Evolutionary conservation across 2,329 filamentous ascomycete genomes (phyloP), one percentile per base, ranked within the genome.

Genomic region (Nakataea oryzae): DNA sequence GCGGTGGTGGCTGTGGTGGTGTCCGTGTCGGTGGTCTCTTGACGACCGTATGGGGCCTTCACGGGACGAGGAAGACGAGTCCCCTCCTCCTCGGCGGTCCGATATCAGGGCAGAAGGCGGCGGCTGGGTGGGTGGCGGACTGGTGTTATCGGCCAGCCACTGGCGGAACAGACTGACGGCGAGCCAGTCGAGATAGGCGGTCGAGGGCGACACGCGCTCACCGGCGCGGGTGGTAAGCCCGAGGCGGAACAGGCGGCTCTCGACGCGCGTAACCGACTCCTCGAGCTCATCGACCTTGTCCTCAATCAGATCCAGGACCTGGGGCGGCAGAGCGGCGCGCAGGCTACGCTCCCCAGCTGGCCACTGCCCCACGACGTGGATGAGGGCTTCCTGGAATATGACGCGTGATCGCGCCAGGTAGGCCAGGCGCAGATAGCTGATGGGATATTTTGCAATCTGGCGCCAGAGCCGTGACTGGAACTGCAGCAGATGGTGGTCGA

Each of bases 351-450:
- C 85, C 21, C 89, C 91, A 0, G 85, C 79, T 0, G 93, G 93
- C 93, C 93, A 97, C 72, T 96, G 91, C 3, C 93, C 93, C 0
- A 97, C 93, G 0, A 97, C 91, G 70, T 97, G 93, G 61, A 96
- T 90, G 59, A 97, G 80, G 0, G 93, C 91, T 76, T 97, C 89
- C 66, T 89, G 86, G 69, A 92, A 93, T 60, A 93, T 92, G 67
- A 93, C 87, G 66, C 89, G 89, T 69, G 88, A 93, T 57, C 90
- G 86, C 11, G 92, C 88, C 55, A 96, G 81, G 69, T 92, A 96
- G 50, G 92, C 93, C 1, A 97, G 83, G 63, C 93, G 93, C 58
- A 97, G 83, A 71, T 97, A 97, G 64, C 87, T 92, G 58, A 95
- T 90, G 14, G 93, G 93, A 71, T 97, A 97, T 75, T 96, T 97